Conservation (phyloP, 73 alveolate genomes). For the Stentor roeselii region DNA sequence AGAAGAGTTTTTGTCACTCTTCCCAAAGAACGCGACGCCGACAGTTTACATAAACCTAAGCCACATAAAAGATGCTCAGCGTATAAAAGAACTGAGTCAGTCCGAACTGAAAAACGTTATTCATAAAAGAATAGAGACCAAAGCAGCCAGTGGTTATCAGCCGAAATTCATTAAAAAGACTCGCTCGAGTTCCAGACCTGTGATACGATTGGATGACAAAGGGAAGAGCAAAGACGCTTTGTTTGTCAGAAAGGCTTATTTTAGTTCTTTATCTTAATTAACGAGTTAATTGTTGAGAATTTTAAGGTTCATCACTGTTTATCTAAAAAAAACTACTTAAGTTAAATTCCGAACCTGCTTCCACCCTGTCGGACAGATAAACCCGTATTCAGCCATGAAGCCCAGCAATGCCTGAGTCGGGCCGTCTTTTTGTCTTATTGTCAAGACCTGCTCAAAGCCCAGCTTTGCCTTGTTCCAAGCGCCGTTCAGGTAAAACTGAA, state of each 20-base stretch:
- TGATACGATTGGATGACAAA: background rate
- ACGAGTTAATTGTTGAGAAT: background rate
- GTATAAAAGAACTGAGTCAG: background rate
- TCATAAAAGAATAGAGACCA: background rate
- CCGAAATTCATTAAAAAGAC: background rate
- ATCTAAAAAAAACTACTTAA: too few relatives aligned
- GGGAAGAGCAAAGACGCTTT: background rate
- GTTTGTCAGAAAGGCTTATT: background rate
- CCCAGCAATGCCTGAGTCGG: too few relatives aligned
- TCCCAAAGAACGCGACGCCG: background rate
- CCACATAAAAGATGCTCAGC: background rate
- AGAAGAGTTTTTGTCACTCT: background rate
- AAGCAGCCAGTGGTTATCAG: background rate
- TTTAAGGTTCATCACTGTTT: too few relatives aligned
- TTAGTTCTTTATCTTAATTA: background rate
- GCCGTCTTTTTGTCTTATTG: too few relatives aligned
- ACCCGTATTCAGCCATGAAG: too few relatives aligned
- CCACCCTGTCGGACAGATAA: too few relatives aligned
- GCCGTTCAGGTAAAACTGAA: too few relatives aligned
- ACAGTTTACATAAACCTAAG: background rate
- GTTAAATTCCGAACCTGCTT: too few relatives aligned
- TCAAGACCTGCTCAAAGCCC: too few relatives aligned
- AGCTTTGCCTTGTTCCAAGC: too few relatives aligned
- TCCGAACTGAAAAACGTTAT: background rate
- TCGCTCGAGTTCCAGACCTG: background rate